phyloP scores from a whole-genome alignment of 306 rosid genomes.

The Citrullus amarus region DNA sequence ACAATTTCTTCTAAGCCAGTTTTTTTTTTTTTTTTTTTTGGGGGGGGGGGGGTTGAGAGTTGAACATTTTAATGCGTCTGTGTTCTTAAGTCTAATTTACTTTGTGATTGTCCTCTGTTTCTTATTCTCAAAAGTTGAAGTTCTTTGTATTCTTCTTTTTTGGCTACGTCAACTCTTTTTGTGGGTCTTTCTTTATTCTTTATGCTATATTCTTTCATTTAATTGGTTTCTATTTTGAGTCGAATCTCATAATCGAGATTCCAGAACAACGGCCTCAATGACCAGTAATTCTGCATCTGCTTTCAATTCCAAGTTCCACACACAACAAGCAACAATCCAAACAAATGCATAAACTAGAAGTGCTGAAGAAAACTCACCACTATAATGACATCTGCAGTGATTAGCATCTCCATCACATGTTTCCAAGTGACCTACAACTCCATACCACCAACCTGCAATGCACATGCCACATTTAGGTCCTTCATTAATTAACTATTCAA shows the following conservation, averaged over 20 bases:
- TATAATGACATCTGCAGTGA: slow-evolving; percentile 55
- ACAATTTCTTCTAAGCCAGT: background rate
- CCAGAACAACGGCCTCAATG: background rate
- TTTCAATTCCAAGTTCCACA: background rate
- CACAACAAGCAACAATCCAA: background rate
- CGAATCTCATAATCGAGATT: background rate
- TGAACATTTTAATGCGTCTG: background rate
- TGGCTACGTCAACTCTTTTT: background rate
- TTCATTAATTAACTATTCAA: slow-evolving; percentile 9
- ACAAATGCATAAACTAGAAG: slow-evolving; percentile 9
- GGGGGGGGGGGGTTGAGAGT: background rate
- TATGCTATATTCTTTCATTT: background rate
- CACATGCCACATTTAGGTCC: slow-evolving; percentile 15
- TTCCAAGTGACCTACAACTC: slow-evolving; percentile 89
- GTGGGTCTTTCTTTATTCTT: background rate
- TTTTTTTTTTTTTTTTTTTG: too few relatives aligned
- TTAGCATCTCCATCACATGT: slow-evolving; percentile 61
- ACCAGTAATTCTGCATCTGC: slow-evolving; percentile 4
- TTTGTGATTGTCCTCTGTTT: background rate
- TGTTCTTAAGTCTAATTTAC: background rate
- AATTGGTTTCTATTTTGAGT: background rate
- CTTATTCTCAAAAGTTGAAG: background rate
- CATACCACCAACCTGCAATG: slow-evolving; percentile 99
- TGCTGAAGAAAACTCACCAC: slow-evolving; percentile 49
- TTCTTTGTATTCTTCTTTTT: background rate